Evolutionary conservation across 257 asterid genomes (phyloP).

Genomic region (Rhazya stricta): DNA sequence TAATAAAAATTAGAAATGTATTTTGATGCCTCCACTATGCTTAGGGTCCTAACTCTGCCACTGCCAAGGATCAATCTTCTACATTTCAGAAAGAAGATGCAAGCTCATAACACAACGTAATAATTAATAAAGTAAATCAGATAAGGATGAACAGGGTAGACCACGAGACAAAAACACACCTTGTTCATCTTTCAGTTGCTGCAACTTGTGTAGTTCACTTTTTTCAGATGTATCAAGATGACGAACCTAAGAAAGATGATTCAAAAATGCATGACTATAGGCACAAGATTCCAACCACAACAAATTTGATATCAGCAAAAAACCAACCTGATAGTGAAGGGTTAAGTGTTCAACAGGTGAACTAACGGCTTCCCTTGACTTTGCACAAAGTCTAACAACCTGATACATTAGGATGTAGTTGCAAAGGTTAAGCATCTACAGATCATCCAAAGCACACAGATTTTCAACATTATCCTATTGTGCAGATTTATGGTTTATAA

Average conservation of each 20-base stretch:
- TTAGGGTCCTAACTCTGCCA: too few species aligned
- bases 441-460: background rate
- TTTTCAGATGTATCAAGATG: slow-evolving; percentile 97
- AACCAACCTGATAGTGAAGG: slow-evolving; percentile 88
- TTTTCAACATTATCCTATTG: background rate
- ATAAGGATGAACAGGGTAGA: background rate
- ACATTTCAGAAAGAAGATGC: background rate
- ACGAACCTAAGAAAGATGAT: slow-evolving; percentile 60
- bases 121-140: background rate
- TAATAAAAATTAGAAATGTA: too few species aligned
- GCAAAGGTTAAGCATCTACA: background rate
- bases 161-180: slow-evolving; percentile 34
- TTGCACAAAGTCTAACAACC: slow-evolving; percentile 98
- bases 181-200: slow-evolving; percentile 98
- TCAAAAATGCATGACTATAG: slow-evolving; percentile 4
- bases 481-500: background rate
- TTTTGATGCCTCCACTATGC: too few species aligned
- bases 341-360: slow-evolving; percentile 97
- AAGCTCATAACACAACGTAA: background rate
- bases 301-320: background rate
- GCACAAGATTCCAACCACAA: background rate
- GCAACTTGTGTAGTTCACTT: slow-evolving; percentile 96
- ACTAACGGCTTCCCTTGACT: slow-evolving; percentile 98
- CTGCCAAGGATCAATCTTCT: too few species aligned
- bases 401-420: slow-evolving; percentile 20